Conservation (phyloP, 257 asterid genomes). For the Solanum gracilifrons region DNA sequence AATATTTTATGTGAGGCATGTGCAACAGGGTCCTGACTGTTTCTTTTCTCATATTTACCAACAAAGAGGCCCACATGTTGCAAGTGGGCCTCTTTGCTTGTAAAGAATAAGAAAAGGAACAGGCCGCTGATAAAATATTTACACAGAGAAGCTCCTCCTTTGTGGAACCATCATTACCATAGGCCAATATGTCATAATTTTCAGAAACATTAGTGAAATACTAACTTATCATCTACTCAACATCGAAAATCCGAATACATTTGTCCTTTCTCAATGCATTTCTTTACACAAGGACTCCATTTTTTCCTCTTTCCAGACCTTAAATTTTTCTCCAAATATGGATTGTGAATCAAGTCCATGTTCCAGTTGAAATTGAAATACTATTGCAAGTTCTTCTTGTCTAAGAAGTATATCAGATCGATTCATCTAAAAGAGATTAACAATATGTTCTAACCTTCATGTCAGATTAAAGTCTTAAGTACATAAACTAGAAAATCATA, state of each 20-base stretch:
- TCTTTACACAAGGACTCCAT: neutral
- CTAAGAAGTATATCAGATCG: neutral
- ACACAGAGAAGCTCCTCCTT: conserved; percentile 37
- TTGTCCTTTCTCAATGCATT: too few relatives aligned
- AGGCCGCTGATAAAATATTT: conserved; percentile 48
- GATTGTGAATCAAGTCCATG: neutral
- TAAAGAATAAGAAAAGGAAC: conserved; percentile 66
- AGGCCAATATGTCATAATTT: conserved; percentile 9
- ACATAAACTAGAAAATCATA: neutral
- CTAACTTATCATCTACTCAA: conserved; percentile 56
- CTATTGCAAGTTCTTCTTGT: neutral
- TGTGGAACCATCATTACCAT: conserved; percentile 7
- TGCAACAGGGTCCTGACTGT: conserved; percentile 33
- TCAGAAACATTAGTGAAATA: conserved; percentile 27
- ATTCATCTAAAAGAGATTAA: neutral
- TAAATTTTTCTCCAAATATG: neutral
- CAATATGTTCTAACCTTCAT: neutral
- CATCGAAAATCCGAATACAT: neutral
- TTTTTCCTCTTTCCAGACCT: neutral
- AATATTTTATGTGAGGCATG: conserved; percentile 46
- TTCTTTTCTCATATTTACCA: too few relatives aligned
- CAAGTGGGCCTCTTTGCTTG: conserved; percentile 53
- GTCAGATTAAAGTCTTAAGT: neutral
- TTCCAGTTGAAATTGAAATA: neutral
- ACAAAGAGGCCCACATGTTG: conserved; percentile 7